These are phyloP conservation scores for Postia placenta DNA, from an alignment of 768 basidiomycete species.

Conservation along the genomic window DNA sequence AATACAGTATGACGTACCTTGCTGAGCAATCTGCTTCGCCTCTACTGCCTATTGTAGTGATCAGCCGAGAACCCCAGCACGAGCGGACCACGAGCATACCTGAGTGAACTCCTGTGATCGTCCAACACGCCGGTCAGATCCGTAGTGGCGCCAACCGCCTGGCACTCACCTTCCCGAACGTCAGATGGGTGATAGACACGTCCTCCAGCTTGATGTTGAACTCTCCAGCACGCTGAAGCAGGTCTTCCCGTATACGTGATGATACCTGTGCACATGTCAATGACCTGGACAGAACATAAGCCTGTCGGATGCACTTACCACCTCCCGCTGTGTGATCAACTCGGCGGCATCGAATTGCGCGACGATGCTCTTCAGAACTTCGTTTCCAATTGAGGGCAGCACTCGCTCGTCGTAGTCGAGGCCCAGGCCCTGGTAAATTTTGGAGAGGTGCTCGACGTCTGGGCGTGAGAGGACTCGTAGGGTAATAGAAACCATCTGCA, in stretches of 20 bases:
- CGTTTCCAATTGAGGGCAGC: constrained; percentile 94
- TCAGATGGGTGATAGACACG: constrained; percentile 91
- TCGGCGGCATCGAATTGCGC: constrained; percentile 98
- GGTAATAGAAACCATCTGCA: constrained; percentile 98
- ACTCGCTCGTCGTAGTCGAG: constrained; percentile 98
- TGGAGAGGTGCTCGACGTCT: constrained; percentile 79
- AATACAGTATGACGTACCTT: constrained; percentile 49
- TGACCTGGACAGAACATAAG: neutral
- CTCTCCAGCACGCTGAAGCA: constrained; percentile 90
- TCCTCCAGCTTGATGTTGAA: constrained; percentile 96
- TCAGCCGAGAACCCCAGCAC: neutral
- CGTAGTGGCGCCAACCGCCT: neutral
- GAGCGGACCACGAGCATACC: constrained; percentile 23
- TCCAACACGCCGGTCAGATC: constrained; percentile 4
- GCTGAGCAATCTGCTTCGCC: constrained; percentile 99
- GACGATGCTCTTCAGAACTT: constrained; percentile 96
- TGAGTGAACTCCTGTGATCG: constrained; percentile 75
- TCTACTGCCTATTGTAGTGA: constrained; percentile 79
- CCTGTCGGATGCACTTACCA: constrained; percentile 59
- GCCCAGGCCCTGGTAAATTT: constrained; percentile 93
- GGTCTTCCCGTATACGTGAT: constrained; percentile 85
- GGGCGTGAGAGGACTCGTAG: constrained; percentile 93
- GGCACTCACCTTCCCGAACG: constrained; percentile 70
- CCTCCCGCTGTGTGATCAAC: constrained; percentile 95
- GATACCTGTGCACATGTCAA: constrained; percentile 51